Percentiles rank a stretch among this genome's conserved stretches.
Conservation (phyloP, 257 asterid genomes). For the Solanum pinnatisectum region DNA sequence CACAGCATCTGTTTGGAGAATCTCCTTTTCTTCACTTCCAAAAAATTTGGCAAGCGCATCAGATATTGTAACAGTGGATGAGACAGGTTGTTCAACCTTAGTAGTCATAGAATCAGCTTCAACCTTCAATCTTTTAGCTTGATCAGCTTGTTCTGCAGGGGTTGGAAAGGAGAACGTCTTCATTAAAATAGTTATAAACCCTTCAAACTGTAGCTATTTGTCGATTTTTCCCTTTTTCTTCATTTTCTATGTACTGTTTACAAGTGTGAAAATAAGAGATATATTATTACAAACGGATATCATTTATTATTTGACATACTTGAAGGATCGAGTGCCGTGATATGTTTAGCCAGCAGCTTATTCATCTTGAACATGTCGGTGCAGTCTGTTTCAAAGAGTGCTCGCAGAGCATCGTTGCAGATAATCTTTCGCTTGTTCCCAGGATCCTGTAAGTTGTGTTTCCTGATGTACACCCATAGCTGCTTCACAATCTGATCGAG, state of each 20-base stretch:
- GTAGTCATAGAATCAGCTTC: conserved; percentile 24
- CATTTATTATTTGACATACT: conserved; percentile 25
- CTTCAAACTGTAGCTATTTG: neutral
- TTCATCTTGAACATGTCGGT: conserved; percentile 95
- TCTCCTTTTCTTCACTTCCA: conserved; percentile 41
- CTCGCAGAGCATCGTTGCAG: conserved; percentile 60
- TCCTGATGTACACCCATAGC: conserved; percentile 73
- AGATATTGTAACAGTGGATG: conserved; percentile 33
- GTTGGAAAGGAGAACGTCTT: neutral
- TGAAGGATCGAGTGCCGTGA: conserved; percentile 48
- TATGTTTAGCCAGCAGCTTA: conserved; percentile 78
- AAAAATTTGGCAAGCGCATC: conserved; percentile 53
- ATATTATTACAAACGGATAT: neutral
- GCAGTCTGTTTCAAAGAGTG: conserved; percentile 62
- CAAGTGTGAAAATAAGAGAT: neutral
- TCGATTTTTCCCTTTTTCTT: neutral
- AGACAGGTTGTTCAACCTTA: conserved; percentile 8
- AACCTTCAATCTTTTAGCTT: conserved; percentile 42
- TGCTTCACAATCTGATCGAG: conserved; percentile 49
- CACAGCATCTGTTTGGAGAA: conserved; percentile 48
- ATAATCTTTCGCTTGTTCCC: conserved; percentile 64
- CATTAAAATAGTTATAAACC: neutral
- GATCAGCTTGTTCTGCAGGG: conserved; percentile 36
- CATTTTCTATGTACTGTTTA: neutral
- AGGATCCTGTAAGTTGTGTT: conserved; percentile 77